A percentile compares a stretch with the other conserved stretches of the same genome.
Conservation (phyloP, 1,139 yeast species). For the Arxiozyma telluris region DNA sequence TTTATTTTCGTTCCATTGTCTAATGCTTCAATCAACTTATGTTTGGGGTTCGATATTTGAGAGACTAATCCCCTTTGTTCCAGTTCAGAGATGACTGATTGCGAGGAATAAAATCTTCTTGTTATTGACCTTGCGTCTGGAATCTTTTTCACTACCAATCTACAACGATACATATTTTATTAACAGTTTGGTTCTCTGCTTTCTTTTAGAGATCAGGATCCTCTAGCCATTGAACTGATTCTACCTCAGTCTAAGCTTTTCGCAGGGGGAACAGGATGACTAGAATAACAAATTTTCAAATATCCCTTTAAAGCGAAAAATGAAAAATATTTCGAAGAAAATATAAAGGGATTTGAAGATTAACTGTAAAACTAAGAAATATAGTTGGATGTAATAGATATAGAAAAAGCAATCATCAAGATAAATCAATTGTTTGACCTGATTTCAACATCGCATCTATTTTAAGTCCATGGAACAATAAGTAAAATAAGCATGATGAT, state of each 20-base stretch:
- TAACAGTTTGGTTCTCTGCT: not conserved
- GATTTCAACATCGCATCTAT: not conserved
- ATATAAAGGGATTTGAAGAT: too few species aligned
- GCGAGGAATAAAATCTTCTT: not conserved
- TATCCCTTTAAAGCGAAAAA: not conserved
- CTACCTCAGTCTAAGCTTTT: not conserved
- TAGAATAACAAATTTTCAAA: not conserved
- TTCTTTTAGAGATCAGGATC: not conserved
- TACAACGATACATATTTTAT: not conserved
- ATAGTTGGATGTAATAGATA: too few species aligned
- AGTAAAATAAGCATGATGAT: too few species aligned
- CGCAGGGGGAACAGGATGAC: not conserved
- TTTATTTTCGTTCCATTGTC: slow-evolving; percentile 37
- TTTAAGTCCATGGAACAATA: too few species aligned
- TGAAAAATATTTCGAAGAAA: too few species aligned
- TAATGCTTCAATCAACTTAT: slow-evolving; percentile 15
- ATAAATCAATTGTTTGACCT: too few species aligned
- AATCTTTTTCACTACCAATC: not conserved
- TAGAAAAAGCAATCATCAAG: too few species aligned
- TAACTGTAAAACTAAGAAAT: too few species aligned
- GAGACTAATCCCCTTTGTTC: slow-evolving; percentile 32
- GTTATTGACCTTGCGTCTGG: not conserved
- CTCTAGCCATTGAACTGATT: not conserved
- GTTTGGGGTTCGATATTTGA: slow-evolving; percentile 28
- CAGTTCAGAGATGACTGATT: slow-evolving; percentile 12